phyloP scores from a whole-genome alignment of 2,329 filamentous ascomycete species.

The Ceratocystiopsis sp. region DNA sequence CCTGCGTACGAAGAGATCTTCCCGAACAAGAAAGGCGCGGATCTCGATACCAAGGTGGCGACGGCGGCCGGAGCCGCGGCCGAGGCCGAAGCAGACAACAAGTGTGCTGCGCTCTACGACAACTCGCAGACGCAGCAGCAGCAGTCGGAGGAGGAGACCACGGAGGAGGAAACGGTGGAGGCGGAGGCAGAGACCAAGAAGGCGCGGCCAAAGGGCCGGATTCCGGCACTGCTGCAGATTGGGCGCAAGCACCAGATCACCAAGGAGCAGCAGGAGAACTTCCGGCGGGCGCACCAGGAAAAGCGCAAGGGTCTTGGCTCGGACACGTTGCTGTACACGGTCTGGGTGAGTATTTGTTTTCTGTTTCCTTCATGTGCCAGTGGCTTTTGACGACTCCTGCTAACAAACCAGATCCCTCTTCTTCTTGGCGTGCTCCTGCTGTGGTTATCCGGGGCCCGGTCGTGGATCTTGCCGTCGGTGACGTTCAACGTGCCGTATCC shows the following conservation, averaged over 20 bases:
- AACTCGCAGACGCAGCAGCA: not conserved
- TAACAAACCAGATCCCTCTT: constrained; percentile 8
- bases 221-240: constrained; percentile 38
- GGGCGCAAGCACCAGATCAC: constrained; percentile 47
- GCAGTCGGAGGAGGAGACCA: not conserved
- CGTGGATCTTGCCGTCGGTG: constrained; percentile 8
- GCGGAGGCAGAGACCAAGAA: constrained; percentile 12
- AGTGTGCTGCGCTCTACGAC: constrained; percentile 37
- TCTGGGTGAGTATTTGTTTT: constrained; percentile 36
- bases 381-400: not conserved
- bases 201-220: constrained; percentile 13
- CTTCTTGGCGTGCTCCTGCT: constrained; percentile 9
- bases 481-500: constrained; percentile 10
- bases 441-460: constrained; percentile 8
- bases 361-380: not conserved
- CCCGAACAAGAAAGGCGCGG: constrained; percentile 17
- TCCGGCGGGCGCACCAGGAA: constrained; percentile 41
- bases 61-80: constrained; percentile 40
- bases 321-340: constrained; percentile 49
- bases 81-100: constrained; percentile 40
- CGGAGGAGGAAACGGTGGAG: constrained; percentile 1
- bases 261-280: constrained; percentile 46
- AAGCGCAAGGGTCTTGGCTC: constrained; percentile 46
- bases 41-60: constrained; percentile 37
- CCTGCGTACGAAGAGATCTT: constrained; percentile 71